These are phyloP conservation scores for Symbiodinium pilosum DNA, from an alignment of 73 alveolate species.

Conservation along the genomic window DNA sequence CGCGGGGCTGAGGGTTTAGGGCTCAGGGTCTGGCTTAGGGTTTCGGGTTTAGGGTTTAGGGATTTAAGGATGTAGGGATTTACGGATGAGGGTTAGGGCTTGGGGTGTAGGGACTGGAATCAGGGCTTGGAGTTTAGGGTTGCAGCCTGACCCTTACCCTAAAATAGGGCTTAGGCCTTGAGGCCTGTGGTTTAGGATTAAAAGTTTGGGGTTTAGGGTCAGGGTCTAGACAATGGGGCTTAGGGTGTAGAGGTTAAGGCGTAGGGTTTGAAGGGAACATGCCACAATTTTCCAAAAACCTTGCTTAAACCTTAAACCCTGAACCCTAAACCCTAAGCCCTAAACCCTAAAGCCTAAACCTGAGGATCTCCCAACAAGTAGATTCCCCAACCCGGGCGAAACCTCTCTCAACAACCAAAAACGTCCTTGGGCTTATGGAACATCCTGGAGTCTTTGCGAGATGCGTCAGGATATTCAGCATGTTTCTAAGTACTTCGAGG, in stretches of 20 bases:
- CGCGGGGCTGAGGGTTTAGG: not conserved
- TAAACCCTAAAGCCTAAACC: not conserved
- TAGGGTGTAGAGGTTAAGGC: not conserved
- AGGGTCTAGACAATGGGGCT: not conserved
- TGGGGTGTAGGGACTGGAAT: not conserved
- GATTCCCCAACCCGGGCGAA: not conserved
- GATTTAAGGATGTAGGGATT: not conserved
- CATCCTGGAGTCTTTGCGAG: not conserved
- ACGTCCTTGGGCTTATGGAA: not conserved
- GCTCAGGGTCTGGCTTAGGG: not conserved
- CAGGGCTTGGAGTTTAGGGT: not conserved
- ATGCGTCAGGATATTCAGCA: not conserved
- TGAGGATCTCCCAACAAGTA: not conserved
- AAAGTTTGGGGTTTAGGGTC: not conserved
- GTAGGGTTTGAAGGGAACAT: not conserved
- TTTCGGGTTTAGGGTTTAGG: not conserved
- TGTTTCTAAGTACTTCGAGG: not conserved
- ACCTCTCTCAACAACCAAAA: too few relatives aligned
- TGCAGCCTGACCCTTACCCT: too few relatives aligned
- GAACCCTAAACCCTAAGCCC: not conserved
- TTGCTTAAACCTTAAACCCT: not conserved
- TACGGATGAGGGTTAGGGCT: too few relatives aligned
- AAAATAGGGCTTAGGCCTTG: not conserved
- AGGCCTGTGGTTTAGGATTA: not conserved
- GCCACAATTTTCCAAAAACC: too few relatives aligned